phyloP scores from a whole-genome alignment of 768 basidiomycete species.

The Pleurotus djamor region DNA sequence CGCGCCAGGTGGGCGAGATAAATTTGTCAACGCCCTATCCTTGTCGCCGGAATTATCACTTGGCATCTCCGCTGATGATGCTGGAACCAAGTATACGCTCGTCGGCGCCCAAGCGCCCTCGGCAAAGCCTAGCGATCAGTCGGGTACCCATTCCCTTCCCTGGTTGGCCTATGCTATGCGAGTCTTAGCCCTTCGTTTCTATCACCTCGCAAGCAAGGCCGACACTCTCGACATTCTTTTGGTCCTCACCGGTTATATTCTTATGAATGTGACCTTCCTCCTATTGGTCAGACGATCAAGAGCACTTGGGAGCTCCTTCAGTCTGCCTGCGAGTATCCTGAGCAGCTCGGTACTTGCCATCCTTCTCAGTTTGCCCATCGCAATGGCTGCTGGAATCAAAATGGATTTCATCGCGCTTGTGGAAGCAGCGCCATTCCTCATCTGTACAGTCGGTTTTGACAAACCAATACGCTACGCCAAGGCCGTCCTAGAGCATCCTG shows the following conservation, averaged over 20 bases:
- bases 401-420: slow-evolving; percentile 92
- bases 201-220: slow-evolving; percentile 71
- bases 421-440: slow-evolving; percentile 96
- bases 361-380: slow-evolving; percentile 78
- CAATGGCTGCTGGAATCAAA: slow-evolving; percentile 72
- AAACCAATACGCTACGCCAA: slow-evolving; percentile 91
- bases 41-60: slow-evolving; percentile 8
- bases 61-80: slow-evolving; percentile 30
- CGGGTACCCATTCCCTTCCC: slow-evolving; percentile 23
- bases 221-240: slow-evolving; percentile 78
- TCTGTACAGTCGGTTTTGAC: slow-evolving; percentile 97
- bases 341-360: slow-evolving; percentile 81
- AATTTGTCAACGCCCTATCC: slow-evolving; percentile 39
- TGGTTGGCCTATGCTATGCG: slow-evolving; percentile 90
- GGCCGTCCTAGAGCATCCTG: slow-evolving; percentile 84
- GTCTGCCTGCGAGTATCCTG: slow-evolving; percentile 66
- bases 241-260: slow-evolving; percentile 87
- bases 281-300: slow-evolving; percentile 88
- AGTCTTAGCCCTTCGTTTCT: slow-evolving; percentile 77
- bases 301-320: slow-evolving; percentile 71
- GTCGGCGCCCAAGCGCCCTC: slow-evolving; percentile 47
- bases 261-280: slow-evolving; percentile 96
- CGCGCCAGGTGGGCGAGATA: slow-evolving; percentile 43
- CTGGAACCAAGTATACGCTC: slow-evolving; percentile 47
- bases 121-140: slow-evolving; percentile 70